Conservation (phyloP, 2,329 filamentous ascomycete genomes). For the Fusarium sp. region DNA sequence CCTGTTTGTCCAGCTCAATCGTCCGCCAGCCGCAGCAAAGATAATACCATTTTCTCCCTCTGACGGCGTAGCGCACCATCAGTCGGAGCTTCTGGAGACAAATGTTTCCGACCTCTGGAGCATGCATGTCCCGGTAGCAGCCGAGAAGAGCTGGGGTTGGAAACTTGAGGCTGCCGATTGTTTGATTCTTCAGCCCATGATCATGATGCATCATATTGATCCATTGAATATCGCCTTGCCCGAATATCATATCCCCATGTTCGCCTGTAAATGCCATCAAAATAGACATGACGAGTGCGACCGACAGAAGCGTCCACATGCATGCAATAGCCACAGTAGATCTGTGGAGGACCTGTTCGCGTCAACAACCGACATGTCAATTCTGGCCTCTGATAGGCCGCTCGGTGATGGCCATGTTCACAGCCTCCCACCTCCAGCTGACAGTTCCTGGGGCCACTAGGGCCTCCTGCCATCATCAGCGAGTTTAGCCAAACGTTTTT, state of each 20-base stretch:
- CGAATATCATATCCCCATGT: conserved; percentile 1
- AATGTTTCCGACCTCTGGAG: conserved; percentile 13
- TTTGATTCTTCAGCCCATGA: not conserved
- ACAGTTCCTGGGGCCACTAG: conserved; percentile 18
- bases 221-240: not conserved
- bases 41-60: conserved; percentile 17
- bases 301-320: conserved; percentile 27
- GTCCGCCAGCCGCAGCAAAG: conserved; percentile 24
- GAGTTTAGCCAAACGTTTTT: conserved; percentile 19
- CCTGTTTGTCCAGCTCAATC: conserved; percentile 38
- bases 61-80: not conserved
- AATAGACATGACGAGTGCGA: conserved; percentile 15
- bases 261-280: conserved; percentile 19
- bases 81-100: conserved; percentile 10
- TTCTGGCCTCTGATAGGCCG: conserved; percentile 41
- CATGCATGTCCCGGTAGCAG: conserved; percentile 26
- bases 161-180: not conserved
- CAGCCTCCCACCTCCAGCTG: conserved; percentile 42
- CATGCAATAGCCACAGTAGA: conserved; percentile 36
- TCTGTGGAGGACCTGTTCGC: conserved; percentile 38
- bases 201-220: not conserved
- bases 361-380: conserved; percentile 34
- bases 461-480: conserved; percentile 22
- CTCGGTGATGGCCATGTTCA: conserved; percentile 37
- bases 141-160: conserved; percentile 6